These are phyloP conservation scores for Populus hybrid DNA, from an alignment of 441 rosid genomes.

Conservation along the genomic window DNA sequence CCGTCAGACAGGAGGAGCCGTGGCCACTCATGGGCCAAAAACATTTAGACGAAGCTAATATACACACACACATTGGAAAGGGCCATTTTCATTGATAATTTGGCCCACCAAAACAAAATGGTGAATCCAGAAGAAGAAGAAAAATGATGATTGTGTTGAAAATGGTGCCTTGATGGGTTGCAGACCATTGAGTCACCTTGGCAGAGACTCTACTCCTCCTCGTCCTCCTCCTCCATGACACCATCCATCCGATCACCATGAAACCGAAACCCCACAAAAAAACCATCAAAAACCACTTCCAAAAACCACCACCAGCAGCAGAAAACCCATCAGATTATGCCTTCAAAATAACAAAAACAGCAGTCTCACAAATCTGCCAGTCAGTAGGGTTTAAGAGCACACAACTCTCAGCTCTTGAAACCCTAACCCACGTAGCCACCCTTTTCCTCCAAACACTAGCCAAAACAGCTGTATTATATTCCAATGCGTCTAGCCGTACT, in stretches of 20 bases:
- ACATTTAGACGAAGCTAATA: too few species aligned
- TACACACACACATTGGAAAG: too few species aligned
- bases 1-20: too few species aligned
- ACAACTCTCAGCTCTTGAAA: slow-evolving; percentile 40
- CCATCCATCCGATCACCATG: slow-evolving; percentile 2
- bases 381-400: slow-evolving; percentile 46
- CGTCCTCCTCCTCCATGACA: background rate
- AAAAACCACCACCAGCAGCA: background rate
- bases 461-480: slow-evolving; percentile 30
- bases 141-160: too few species aligned
- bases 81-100: too few species aligned
- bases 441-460: slow-evolving; percentile 45
- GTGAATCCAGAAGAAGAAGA: too few species aligned
- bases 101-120: too few species aligned
- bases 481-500: slow-evolving; percentile 40
- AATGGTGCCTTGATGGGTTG: too few species aligned
- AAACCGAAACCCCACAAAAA: slow-evolving; percentile 6
- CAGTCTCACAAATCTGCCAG: slow-evolving; percentile 57
- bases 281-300: background rate
- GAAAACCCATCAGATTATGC: slow-evolving; percentile 28
- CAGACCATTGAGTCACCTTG: too few species aligned
- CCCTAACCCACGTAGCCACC: slow-evolving; percentile 39
- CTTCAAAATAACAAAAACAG: slow-evolving; percentile 38
- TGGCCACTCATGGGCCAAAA: too few species aligned
- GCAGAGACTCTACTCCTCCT: too few species aligned